Percentiles rank a stretch among this genome's conserved stretches.
Conservation (phyloP, 169 alveolate genomes). For the Eimeria falciformis region DNA sequence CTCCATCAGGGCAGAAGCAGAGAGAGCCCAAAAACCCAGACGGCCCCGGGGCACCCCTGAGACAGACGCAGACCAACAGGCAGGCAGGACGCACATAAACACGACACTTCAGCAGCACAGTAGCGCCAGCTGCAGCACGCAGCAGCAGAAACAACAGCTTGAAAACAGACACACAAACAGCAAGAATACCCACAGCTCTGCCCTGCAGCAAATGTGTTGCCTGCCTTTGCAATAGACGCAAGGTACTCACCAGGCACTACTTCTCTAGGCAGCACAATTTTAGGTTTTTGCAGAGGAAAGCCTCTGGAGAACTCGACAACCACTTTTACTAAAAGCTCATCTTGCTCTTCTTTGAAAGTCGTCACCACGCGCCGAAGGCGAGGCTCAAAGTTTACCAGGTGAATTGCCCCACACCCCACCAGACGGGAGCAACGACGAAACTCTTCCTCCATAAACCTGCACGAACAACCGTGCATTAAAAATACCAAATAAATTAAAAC, state of each 20-base stretch:
- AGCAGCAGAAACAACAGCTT: neutral
- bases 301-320: slow-evolving; percentile 10
- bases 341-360: neutral
- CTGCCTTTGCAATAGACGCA: neutral
- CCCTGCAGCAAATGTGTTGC: neutral
- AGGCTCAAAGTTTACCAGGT: neutral
- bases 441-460: slow-evolving; percentile 21
- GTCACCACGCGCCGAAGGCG: neutral
- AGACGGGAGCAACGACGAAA: neutral
- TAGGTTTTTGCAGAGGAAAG: slow-evolving; percentile 31
- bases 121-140: neutral
- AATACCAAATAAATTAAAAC: neutral
- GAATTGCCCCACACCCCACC: neutral
- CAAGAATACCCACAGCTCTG: neutral
- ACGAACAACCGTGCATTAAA: neutral
- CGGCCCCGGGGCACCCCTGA: slow-evolving; percentile 59
- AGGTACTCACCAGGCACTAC: neutral
- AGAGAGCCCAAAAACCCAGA: slow-evolving; percentile 28
- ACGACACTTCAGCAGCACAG: neutral
- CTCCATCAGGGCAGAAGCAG: slow-evolving; percentile 7
- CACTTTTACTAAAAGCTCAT: slow-evolving; percentile 16
- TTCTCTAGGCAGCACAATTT: neutral
- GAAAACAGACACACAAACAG: neutral
- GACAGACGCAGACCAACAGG: neutral
- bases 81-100: neutral